Conservation (phyloP, 2,329 filamentous ascomycete genomes). For the Tolypocladium cylindrosporum region DNA sequence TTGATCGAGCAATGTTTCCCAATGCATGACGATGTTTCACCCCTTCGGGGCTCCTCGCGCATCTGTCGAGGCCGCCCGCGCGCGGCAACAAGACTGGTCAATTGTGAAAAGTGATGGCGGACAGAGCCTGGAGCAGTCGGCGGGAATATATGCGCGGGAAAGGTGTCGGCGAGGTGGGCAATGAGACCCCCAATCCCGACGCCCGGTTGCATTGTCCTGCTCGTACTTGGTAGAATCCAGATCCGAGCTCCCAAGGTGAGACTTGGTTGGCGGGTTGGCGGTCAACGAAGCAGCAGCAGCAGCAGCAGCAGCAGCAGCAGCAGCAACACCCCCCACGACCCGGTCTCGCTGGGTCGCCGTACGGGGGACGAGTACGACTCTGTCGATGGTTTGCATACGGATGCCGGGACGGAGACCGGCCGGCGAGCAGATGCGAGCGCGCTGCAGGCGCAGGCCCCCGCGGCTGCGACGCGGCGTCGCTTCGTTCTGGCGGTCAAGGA, state of each 20-base stretch:
- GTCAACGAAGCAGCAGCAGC: not conserved
- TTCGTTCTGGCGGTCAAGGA: not conserved
- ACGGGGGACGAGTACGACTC: not conserved
- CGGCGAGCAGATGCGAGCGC: not conserved
- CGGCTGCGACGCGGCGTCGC: not conserved
- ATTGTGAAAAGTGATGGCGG: not conserved
- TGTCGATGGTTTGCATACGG: not conserved
- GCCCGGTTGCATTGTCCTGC: not conserved
- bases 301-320: not conserved
- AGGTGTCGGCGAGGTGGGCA: too few relatives aligned
- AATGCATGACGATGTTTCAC: not conserved
- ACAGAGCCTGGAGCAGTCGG: not conserved
- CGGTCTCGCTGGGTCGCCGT: not conserved
- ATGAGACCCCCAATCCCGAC: not conserved
- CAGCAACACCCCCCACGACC: too few relatives aligned
- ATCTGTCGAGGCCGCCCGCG: not conserved
- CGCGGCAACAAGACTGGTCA: not conserved
- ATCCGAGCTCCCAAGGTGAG: not conserved
- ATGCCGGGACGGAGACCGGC: not conserved
- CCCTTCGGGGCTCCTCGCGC: not conserved
- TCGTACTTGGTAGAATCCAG: too few relatives aligned
- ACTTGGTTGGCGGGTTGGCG: too few relatives aligned
- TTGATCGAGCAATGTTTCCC: not conserved
- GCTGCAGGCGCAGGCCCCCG: not conserved
- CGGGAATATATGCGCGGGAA: too few relatives aligned